phyloP scores from a whole-genome alignment of 208 protist species.

The Wallacemonas sp. region DNA sequence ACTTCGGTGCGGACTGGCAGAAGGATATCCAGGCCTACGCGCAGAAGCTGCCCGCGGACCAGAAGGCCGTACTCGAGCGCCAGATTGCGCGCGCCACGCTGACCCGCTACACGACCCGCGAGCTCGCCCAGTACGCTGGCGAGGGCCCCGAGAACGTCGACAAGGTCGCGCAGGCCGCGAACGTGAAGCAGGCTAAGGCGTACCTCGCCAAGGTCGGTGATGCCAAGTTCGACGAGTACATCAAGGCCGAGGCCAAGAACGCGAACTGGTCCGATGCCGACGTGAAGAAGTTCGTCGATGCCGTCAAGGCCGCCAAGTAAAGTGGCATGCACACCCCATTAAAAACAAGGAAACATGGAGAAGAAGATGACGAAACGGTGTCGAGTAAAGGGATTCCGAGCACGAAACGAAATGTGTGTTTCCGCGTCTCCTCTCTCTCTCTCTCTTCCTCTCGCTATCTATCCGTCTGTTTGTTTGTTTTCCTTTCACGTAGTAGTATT shows the following conservation, averaged over 20 bases:
- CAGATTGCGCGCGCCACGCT: conserved; percentile 76
- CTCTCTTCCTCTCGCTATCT: not conserved
- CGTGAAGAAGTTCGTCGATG: conserved; percentile 78
- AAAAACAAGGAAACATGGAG: not conserved
- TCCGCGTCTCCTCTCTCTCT: too few species aligned
- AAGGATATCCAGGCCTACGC: conserved; percentile 71
- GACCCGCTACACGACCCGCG: conserved; percentile 89
- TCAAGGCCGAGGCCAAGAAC: conserved; percentile 77
- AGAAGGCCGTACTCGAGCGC: conserved; percentile 71
- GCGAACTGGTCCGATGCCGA: conserved; percentile 83
- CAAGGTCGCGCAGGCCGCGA: conserved; percentile 65
- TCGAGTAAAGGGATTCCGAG: too few species aligned
- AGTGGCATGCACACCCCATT: too few species aligned
- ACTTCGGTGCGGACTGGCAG: conserved; percentile 85
- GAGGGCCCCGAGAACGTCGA: conserved; percentile 77
- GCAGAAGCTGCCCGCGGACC: conserved; percentile 65
- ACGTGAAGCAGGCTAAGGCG: conserved; percentile 71
- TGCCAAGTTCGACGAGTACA: conserved; percentile 75
- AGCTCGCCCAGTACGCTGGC: conserved; percentile 79
- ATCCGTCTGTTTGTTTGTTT: conserved; percentile 5
- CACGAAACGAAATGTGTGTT: too few species aligned
- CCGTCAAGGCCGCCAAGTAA: conserved; percentile 80
- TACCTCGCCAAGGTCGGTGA: conserved; percentile 67
- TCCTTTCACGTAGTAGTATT: conserved; percentile 15
- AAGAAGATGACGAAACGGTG: not conserved